These are phyloP conservation scores for Scenedesmus sp. DNA, from an alignment of 163 green algal genomes.

Conservation along the genomic window DNA sequence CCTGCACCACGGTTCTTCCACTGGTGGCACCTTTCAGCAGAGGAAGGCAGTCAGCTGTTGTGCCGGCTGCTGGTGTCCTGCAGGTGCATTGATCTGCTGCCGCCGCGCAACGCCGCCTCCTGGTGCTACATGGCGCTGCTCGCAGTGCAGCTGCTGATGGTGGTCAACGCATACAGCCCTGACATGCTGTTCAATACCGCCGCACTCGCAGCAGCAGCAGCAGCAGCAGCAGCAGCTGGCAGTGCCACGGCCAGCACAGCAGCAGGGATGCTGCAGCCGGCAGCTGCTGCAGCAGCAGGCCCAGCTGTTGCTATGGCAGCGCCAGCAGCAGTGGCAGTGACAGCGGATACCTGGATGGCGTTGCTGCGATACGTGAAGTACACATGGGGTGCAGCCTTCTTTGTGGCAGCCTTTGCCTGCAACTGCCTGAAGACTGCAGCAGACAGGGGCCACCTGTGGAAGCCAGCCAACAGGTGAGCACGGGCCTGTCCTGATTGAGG, in stretches of 20 bases:
- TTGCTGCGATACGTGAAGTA: constrained; percentile 22
- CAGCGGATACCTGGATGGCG: not conserved
- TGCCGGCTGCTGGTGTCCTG: not conserved
- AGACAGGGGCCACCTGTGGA: constrained; percentile 25
- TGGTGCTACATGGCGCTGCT: not conserved
- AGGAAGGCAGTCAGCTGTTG: not conserved
- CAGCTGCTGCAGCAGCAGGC: not conserved
- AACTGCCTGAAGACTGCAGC: constrained; percentile 45
- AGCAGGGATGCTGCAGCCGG: not conserved
- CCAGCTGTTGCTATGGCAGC: not conserved
- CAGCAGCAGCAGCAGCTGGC: not conserved
- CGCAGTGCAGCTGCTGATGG: constrained; percentile 10
- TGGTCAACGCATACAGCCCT: constrained; percentile 21
- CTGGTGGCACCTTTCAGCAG: not conserved
- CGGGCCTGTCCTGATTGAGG: not conserved
- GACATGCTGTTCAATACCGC: not conserved
- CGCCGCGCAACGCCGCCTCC: not conserved
- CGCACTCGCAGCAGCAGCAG: not conserved
- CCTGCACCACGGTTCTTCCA: not conserved
- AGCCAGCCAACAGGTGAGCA: constrained; percentile 24
- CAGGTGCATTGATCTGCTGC: constrained; percentile 34
- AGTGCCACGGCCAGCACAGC: not conserved
- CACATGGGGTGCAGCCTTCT: constrained; percentile 20
- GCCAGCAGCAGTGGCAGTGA: not conserved
- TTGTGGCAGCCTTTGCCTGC: constrained; percentile 35